Evolutionary conservation across 768 basidiomycete species (phyloP), one percentile per base, ranked within the genome.

Genomic region (Trametes elegans): DNA sequence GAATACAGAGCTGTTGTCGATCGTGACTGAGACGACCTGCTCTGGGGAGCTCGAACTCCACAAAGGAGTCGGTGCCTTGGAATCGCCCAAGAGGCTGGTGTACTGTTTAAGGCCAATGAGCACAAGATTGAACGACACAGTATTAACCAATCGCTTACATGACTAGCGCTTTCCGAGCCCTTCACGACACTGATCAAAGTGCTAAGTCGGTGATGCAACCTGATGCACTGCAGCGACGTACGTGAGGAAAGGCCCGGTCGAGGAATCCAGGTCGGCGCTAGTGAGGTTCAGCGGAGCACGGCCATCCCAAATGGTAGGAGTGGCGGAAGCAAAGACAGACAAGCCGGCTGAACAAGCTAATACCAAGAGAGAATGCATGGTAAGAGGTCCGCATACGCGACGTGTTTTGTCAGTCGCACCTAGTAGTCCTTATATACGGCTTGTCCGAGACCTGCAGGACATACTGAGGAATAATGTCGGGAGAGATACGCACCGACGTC

Each of bases 1-100:
- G 59, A 85, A 85, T 39, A 84, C 68, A 29, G 82, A 81, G 48
- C 71, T 75, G 66, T 82, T 81, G 63, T 83, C 81, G 46, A 87
- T 83, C 2, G 76, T 71, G 48, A 80, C 71, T 27, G 76, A 73
- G 47, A 85, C 68, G 0, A 73, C 68, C 66, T 85, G 81, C 53
- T 84, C 83, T 11, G 59, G 68, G 16, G 73, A 64, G 10, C 34
- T 38, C 18, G 65, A 60, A 46, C 73, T 72, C 80, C 80, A 84
- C 5, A 85, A 71, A 0, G 81, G 79, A 0, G 83, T 84, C 3
- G 80, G 72, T 7, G 66, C 55, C 5, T 68, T 55, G 7, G 68
- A 50, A 39, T 66, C 64, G 11, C 74, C 76, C 1, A 80, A 71
- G 24, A 80, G 66, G 3, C 68, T 66, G 3, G 75, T 70, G 51